Base-by-base conservation (phyloP, 768 basidiomycete species). In the Suillus variegatus region DNA sequence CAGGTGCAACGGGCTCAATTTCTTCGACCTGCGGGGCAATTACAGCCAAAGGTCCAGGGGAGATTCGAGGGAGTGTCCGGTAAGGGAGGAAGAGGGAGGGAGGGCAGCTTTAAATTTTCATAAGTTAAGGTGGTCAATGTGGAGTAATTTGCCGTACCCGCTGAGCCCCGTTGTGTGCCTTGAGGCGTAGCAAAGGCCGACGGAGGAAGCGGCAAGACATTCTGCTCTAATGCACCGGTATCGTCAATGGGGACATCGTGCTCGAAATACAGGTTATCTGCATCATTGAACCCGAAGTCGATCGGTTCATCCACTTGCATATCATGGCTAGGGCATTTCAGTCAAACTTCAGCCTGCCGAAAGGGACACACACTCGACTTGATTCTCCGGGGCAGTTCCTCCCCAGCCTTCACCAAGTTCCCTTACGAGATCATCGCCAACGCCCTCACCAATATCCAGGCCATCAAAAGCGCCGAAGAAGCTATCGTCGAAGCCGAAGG, bases 381-480 rank as follows among this genome's bases (percentile, higher is more conserved):
- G 72, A 51, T 66, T 65, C 51, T 77, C 77, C 7, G 64, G 1
- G 25, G 41, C 70, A 9, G 77, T 76, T 54, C 78, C 79, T 22
- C 82, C 86, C 91, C 92, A 93, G 28, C 82, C 87, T 70, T 87
- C 86, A 38, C 91, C 92, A 3, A 94, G 80, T 69, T 94, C 92
- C 66, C 81, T 82, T 9, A 89, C 90, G 35, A 94, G 78, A 69
- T 93, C 92, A 55, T 92, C 91, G 4, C 88, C 90, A 20, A 93
- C 75, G 25, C 83, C 87, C 8, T 81, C 84, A n/a, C 77, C 84
- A 20, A 88, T 71, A 66, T 86, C 90, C 28, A 88, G 70, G 25
- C 80, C 87, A 62, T 86, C 90, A 22, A 83, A 81, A 10, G 80
- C 75, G 2, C 71, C 77, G 61, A 89, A 82, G 46, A 85, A 80